phyloP scores from a whole-genome alignment of 202 grass and related monocot species.

The Brachypodium distachyon region DNA sequence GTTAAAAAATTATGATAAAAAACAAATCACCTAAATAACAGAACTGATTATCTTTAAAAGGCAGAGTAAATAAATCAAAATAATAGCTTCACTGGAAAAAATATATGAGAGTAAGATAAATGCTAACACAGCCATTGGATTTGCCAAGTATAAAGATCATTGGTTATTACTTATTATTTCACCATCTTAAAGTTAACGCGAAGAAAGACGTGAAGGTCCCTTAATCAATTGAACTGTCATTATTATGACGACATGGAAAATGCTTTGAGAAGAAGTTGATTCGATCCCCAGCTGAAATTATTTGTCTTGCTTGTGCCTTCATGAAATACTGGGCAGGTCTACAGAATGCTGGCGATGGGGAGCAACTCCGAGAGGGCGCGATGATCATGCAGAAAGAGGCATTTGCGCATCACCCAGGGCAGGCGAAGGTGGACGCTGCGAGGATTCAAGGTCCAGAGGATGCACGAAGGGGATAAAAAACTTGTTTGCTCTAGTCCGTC shows the following conservation, averaged over 20 bases:
- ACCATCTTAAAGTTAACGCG: background rate
- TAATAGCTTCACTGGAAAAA: background rate
- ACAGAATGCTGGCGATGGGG: too few species aligned
- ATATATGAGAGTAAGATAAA: background rate
- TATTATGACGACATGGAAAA: background rate
- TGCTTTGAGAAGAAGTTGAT: too few species aligned
- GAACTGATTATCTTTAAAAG: background rate
- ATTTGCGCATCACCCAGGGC: too few species aligned
- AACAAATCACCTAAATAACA: background rate
- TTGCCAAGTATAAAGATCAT: background rate
- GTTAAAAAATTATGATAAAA: background rate
- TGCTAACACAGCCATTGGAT: background rate
- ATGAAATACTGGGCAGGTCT: too few species aligned
- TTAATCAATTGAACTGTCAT: background rate
- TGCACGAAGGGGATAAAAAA: too few species aligned
- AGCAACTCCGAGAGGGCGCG: too few species aligned
- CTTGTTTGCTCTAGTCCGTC: too few species aligned
- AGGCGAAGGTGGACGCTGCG: too few species aligned
- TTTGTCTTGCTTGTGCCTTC: too few species aligned
- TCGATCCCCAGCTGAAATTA: too few species aligned
- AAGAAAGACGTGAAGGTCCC: background rate
- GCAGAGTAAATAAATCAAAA: background rate
- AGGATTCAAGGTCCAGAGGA: too few species aligned
- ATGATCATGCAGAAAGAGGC: too few species aligned
- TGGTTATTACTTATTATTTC: background rate